Evolutionary conservation across 2,329 filamentous ascomycete genomes (phyloP), one percentile per base, ranked within the genome.

Genomic region (Fusarium sp.): DNA sequence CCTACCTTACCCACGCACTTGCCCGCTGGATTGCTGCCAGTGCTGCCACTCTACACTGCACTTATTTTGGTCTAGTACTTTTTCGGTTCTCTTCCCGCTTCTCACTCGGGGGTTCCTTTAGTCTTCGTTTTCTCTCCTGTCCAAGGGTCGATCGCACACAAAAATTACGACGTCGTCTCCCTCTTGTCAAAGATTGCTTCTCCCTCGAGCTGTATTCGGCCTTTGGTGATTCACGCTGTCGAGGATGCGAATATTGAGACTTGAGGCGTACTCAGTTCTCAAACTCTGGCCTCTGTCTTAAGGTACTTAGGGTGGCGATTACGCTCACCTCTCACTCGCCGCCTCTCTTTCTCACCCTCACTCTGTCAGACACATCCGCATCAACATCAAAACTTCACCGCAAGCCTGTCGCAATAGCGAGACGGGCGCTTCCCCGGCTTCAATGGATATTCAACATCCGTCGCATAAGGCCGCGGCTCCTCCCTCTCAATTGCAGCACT

Each of bases 361-460:
- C 33, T 7, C 34, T 42, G 28, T 64, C 61, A 59, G 45, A 61
- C 50, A 51, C 48, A 55, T 57, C 58, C 46, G 46, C 48, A 55
- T 57, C 58, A 49, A 54, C 36, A 42, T 26, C 57, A 51, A 42
- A 49, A 44, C 38, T 36, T 68, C 51, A 43, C 54, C 62, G 24
- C 44, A 42, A 44, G 45, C 63, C 58, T 43, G 54, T 72, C 69
- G 67, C 72, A 64, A 53, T 50, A 26, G 62, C 69, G 67, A 57
- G 49, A 58, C 43, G 59, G 64, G 68, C 55, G 22, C 58, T 60
- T 45, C 42, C 39, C 53, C 55, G 46, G 58, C 58, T 63, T 63
- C 67, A 63, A 74, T 74, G 72, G 72, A 74, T 49, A 63, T 72
- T 33, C 69, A 65, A 40, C 51, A 60, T 56, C 46, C 65, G 46